Evolutionary conservation across 441 rosid species (phyloP).

Genomic region (Caryocar brasiliense): DNA sequence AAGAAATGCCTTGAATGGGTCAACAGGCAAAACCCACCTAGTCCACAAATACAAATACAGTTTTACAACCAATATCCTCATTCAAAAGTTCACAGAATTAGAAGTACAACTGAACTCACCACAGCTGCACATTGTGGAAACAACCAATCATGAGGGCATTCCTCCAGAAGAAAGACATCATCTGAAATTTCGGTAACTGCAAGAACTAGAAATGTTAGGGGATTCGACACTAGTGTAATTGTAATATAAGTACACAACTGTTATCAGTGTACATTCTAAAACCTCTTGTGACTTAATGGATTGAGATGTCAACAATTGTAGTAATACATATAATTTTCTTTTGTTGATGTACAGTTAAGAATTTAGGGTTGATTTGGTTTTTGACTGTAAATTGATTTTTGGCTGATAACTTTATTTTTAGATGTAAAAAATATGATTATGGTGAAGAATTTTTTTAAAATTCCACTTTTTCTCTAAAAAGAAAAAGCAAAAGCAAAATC

Average conservation of each 20-base stretch:
- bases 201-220: constrained; percentile 8
- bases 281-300: background rate
- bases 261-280: background rate
- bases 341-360: no score
- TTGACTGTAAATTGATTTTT: no score
- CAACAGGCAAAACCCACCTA: no score
- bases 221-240: background rate
- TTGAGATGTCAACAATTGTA: background rate
- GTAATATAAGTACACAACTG: background rate
- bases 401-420: no score
- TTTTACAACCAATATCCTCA: background rate
- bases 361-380: no score
- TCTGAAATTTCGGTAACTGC: constrained; percentile 70
- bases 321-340: no score
- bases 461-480: no score
- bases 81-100: background rate
- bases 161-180: constrained; percentile 67
- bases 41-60: no score
- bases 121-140: constrained; percentile 96
- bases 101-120: constrained; percentile 33
- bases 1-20: no score
- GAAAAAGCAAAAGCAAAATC: no score
- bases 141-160: constrained; percentile 98
- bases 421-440: no score
- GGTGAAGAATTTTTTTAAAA: no score